Evolutionary conservation across 768 basidiomycete genomes (phyloP).

Genomic region (Suillus fuscotomentosus): DNA sequence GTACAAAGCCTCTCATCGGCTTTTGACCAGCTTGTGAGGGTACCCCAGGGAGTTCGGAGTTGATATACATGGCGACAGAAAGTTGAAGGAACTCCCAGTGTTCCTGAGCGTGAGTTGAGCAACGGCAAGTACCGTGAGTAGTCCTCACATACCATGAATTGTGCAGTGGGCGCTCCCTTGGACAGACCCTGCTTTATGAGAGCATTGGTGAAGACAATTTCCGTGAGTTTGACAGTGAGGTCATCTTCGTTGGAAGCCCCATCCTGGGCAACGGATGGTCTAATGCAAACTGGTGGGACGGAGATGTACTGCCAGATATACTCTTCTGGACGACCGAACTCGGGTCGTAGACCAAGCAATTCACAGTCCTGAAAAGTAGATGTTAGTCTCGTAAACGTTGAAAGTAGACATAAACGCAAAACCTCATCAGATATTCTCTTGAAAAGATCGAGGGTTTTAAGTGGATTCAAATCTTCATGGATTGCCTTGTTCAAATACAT

Average conservation of each 20-base stretch:
- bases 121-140: slow-evolving; percentile 4
- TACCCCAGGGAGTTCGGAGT: slow-evolving; percentile 94
- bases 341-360: slow-evolving; percentile 85
- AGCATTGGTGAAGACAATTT: slow-evolving; percentile 93
- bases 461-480: slow-evolving; percentile 90
- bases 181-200: slow-evolving; percentile 87
- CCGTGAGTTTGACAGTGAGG: slow-evolving; percentile 93
- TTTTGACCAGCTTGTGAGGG: slow-evolving; percentile 85
- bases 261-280: slow-evolving; percentile 96
- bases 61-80: slow-evolving; percentile 96
- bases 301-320: slow-evolving; percentile 99
- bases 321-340: slow-evolving; percentile 90
- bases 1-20: slow-evolving; percentile 96
- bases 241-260: slow-evolving; percentile 99
- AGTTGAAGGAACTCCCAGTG: slow-evolving; percentile 98
- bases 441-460: slow-evolving; percentile 92
- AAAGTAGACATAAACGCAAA: slow-evolving; percentile 6
- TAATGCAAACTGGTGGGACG: slow-evolving; percentile 96
- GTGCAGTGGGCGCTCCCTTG: slow-evolving; percentile 84
- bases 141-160: slow-evolving; percentile 68
- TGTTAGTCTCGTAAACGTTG: slow-evolving; percentile 1
- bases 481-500: slow-evolving; percentile 84
- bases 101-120: slow-evolving; percentile 51
- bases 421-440: slow-evolving; percentile 91
- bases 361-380: slow-evolving; percentile 76